A percentile compares a stretch with the other conserved stretches of the same genome.
These are phyloP conservation scores for Geotrichum klebahnii DNA, from an alignment of 1,139 yeast genomes.

Conservation along the genomic window DNA sequence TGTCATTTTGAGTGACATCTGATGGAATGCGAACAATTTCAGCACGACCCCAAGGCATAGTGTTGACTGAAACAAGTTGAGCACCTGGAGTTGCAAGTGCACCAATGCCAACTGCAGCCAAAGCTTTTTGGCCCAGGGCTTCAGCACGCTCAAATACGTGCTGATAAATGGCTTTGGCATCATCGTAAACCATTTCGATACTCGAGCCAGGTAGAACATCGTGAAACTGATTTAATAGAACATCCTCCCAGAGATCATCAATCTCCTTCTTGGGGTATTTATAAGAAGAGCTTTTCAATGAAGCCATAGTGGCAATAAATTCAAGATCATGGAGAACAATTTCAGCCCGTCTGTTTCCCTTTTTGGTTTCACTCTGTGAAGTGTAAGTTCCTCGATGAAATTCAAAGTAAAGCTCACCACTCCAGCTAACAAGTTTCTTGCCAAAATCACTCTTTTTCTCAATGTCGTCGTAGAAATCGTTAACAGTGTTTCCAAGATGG, in stretches of 20 bases:
- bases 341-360: slow-evolving; percentile 75
- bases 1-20: slow-evolving; percentile 9
- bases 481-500: slow-evolving; percentile 69
- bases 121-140: slow-evolving; percentile 51
- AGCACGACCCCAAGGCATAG: slow-evolving; percentile 66
- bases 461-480: slow-evolving; percentile 70
- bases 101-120: slow-evolving; percentile 43
- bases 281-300: slow-evolving; percentile 51
- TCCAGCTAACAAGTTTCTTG: slow-evolving; percentile 72
- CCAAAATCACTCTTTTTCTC: slow-evolving; percentile 64
- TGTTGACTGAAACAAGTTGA: slow-evolving; percentile 45
- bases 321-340: slow-evolving; percentile 79
- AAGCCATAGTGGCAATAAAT: slow-evolving; percentile 70
- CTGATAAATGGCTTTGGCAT: slow-evolving; percentile 76
- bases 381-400: slow-evolving; percentile 97
- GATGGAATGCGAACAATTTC: slow-evolving; percentile 46
- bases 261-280: slow-evolving; percentile 67
- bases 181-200: slow-evolving; percentile 92
- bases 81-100: slow-evolving; percentile 24
- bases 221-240: slow-evolving; percentile 88
- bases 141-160: slow-evolving; percentile 54
- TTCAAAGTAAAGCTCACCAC: slow-evolving; percentile 89
- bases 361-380: slow-evolving; percentile 81
- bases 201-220: slow-evolving; percentile 96
- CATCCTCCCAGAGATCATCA: slow-evolving; percentile 77